Conservation (phyloP, 371 early-diverging fungal genomes). For the Circinella umbellata region DNA sequence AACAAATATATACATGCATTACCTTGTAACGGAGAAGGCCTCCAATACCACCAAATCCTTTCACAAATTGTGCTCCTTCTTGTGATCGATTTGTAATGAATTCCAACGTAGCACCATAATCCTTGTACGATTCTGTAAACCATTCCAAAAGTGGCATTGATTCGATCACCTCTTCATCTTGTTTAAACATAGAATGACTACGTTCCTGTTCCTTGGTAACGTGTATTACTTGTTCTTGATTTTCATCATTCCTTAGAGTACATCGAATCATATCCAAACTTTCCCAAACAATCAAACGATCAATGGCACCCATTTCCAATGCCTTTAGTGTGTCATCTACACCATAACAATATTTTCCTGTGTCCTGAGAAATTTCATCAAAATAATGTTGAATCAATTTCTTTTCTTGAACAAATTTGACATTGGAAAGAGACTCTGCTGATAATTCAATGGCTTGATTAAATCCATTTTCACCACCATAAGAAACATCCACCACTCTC, state of each 20-base stretch:
- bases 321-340: slow-evolving; percentile 97
- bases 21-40: slow-evolving; percentile 84
- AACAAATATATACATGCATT: neutral
- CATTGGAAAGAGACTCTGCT: slow-evolving; percentile 93
- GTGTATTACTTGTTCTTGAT: slow-evolving; percentile 71
- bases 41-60: slow-evolving; percentile 99
- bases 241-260: slow-evolving; percentile 74
- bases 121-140: slow-evolving; percentile 98
- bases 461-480: slow-evolving; percentile 99
- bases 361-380: slow-evolving; percentile 96
- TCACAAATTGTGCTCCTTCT: slow-evolving; percentile 99
- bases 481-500: slow-evolving; percentile 97
- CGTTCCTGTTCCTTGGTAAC: slow-evolving; percentile 87
- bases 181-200: slow-evolving; percentile 63
- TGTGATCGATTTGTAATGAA: slow-evolving; percentile 98
- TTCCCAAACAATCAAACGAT: slow-evolving; percentile 98
- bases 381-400: slow-evolving; percentile 97
- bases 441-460: slow-evolving; percentile 98
- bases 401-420: slow-evolving; percentile 99
- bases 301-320: slow-evolving; percentile 96
- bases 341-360: slow-evolving; percentile 98
- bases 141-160: slow-evolving; percentile 93
- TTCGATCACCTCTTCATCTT: slow-evolving; percentile 84
- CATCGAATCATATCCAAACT: slow-evolving; percentile 82
- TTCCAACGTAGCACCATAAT: slow-evolving; percentile 92